A percentile compares a stretch with the other conserved stretches of the same genome.
Conservation (phyloP, 2,329 filamentous ascomycete species). For the Aspergillus sp. region DNA sequence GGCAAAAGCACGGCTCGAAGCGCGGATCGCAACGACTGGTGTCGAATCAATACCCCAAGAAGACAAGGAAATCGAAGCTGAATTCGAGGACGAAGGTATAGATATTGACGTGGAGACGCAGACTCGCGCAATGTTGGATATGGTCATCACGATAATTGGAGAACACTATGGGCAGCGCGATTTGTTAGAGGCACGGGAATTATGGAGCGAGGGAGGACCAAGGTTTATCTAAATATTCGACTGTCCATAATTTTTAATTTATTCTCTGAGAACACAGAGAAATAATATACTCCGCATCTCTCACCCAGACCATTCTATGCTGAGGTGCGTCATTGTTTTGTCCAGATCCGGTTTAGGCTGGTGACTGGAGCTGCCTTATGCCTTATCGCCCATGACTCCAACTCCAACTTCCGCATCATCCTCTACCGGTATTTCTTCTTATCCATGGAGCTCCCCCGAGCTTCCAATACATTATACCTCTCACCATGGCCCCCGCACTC, state of each 20-base stretch:
- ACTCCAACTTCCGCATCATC: constrained; percentile 1
- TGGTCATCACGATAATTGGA: constrained; percentile 84
- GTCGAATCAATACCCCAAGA: constrained; percentile 18
- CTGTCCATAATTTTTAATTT: not conserved
- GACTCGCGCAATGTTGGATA: constrained; percentile 73
- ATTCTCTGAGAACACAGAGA: not conserved
- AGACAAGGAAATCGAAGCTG: constrained; percentile 14
- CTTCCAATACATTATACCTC: not conserved
- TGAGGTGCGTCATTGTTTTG: constrained; percentile 12
- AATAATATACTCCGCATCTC: not conserved
- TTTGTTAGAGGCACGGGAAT: constrained; percentile 70
- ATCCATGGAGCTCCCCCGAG: not conserved
- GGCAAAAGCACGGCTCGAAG: constrained; percentile 50
- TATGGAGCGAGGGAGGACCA: constrained; percentile 41
- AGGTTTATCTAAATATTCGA: not conserved
- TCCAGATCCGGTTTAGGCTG: constrained; percentile 1
- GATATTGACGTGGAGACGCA: constrained; percentile 25
- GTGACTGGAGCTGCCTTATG: not conserved
- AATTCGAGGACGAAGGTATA: constrained; percentile 15
- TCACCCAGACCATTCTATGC: not conserved
- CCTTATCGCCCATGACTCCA: constrained; percentile 2
- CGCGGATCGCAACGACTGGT: constrained; percentile 28
- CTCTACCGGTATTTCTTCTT: not conserved
- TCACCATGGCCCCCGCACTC: constrained; percentile 42
- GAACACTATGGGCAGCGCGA: constrained; percentile 90